Evolutionary conservation across 495 filamentous ascomycete genomes (phyloP), one percentile per base, ranked within the genome.

Genomic region (Aspergillus ostianus): DNA sequence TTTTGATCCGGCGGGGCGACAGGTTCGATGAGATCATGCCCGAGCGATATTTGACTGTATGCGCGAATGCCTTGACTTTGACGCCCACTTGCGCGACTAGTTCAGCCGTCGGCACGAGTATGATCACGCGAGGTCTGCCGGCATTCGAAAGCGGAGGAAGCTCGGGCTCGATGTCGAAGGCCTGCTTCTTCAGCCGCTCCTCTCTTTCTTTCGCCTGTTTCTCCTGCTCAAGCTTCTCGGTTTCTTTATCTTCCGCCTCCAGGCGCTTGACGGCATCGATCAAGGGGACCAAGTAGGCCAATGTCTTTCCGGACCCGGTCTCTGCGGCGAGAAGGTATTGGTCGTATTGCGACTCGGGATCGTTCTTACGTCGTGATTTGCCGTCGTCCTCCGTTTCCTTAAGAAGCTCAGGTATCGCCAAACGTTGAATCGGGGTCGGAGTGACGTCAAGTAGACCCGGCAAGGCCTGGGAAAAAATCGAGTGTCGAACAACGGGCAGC

Each of bases 271-370:
- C 71, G 20, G 88, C 86, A 76, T 98, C 84, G 41, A 98, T 74
- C 18, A 85, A 75, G 0, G 94, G 95, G 19, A 96, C 67, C 23
- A 97, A 73, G 67, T 98, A 98, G 27, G 94, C 90, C 61, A 98
- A 77, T 2, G 94, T 98, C 75, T 98, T 98, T 55, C 94, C 94
- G 2, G 94, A 97, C 10, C 94, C 94, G 2, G 94, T 98, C 76
- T 98, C 94, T 12, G 95, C 94, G 0, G 95, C 94, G 18, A 98
- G 80, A 12, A 98, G 83, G 67, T 89, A 96, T 62, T 93, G 86
- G 57, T 87, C 78, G 62, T 82, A 83, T n/a, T 77, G 72, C 21
- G 71, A 61, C 10, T 73, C 69, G 53, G 72, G 60, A 23, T 73
- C 71, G 2, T 71, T 59, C 60, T 64, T 53, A 32, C 50, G 30